Conservation (phyloP, 2,329 filamentous ascomycete species). For the Macroventuria anomochaeta region DNA sequence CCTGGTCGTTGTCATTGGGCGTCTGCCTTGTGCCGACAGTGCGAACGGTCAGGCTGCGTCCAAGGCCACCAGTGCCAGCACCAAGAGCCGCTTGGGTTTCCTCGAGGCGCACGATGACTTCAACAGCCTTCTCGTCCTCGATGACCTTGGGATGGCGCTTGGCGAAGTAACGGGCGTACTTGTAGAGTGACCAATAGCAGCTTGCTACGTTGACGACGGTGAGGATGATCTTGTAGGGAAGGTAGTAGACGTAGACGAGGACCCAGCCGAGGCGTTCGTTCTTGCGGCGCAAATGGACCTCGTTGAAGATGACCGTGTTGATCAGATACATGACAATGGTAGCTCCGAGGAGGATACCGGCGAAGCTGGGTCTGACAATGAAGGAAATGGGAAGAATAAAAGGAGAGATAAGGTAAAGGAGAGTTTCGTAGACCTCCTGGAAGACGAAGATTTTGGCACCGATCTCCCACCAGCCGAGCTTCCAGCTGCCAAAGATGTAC, state of each 20-base stretch:
- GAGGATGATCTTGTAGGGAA: slow-evolving; percentile 55
- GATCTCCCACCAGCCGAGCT: slow-evolving; percentile 58
- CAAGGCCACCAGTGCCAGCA: slow-evolving; percentile 19
- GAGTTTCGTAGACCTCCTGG: slow-evolving; percentile 57
- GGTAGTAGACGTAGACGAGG: slow-evolving; percentile 53
- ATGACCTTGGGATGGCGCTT: slow-evolving; percentile 57
- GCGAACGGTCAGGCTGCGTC: slow-evolving; percentile 32
- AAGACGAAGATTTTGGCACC: slow-evolving; percentile 59
- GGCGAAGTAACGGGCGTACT: slow-evolving; percentile 57
- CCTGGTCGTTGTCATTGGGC: not conserved
- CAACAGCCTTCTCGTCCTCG: slow-evolving; percentile 54
- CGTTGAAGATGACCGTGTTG: slow-evolving; percentile 57
- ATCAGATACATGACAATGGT: slow-evolving; percentile 53
- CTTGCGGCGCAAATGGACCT: slow-evolving; percentile 55
- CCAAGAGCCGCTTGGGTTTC: slow-evolving; percentile 19
- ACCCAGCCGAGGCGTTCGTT: slow-evolving; percentile 52
- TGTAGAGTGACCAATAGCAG: slow-evolving; percentile 49
- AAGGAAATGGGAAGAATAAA: slow-evolving; percentile 57
- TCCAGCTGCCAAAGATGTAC: slow-evolving; percentile 57
- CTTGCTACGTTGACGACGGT: slow-evolving; percentile 54
- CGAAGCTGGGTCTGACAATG: slow-evolving; percentile 52
- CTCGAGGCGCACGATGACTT: slow-evolving; percentile 36
- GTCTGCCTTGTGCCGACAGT: slow-evolving; percentile 15
- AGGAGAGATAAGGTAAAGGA: slow-evolving; percentile 55
- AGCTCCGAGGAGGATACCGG: slow-evolving; percentile 47